Evolutionary conservation across 345 rosid genomes (phyloP).

Genomic region (Iberis pinnata): DNA sequence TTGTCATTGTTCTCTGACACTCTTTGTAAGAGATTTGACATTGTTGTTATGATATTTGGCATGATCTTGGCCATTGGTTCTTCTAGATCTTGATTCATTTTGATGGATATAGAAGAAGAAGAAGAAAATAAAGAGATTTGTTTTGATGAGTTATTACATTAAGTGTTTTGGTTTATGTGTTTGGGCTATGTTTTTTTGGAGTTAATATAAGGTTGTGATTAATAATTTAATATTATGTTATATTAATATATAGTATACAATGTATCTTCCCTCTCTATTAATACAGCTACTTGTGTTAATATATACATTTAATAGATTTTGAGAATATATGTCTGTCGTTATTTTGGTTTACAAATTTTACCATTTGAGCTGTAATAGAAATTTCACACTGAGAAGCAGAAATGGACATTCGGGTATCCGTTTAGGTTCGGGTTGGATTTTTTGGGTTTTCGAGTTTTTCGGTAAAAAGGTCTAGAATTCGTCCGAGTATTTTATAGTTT

Average conservation of each 20-base stretch:
- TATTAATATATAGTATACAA: neutral
- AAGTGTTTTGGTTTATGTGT: slow-evolving; percentile 12
- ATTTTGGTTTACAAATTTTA: neutral
- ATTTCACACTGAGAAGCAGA: too few species aligned
- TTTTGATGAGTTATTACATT: slow-evolving; percentile 14
- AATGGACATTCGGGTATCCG: too few species aligned
- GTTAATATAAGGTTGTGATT: neutral
- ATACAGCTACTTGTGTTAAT: neutral
- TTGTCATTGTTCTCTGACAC: slow-evolving; percentile 58
- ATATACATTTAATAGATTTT: neutral
- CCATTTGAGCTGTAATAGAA: too few species aligned
- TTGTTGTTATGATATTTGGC: slow-evolving; percentile 44
- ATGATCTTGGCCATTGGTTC: slow-evolving; percentile 27
- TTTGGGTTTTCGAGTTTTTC: too few species aligned
- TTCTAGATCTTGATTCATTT: slow-evolving; percentile 19
- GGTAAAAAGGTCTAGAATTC: too few species aligned
- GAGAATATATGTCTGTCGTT: neutral
- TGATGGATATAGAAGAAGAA: slow-evolving; percentile 1
- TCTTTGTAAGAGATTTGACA: slow-evolving; percentile 55
- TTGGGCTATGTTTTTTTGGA: slow-evolving; percentile 18
- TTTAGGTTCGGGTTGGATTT: too few species aligned
- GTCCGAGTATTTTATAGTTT: too few species aligned
- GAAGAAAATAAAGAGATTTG: slow-evolving; percentile 6
- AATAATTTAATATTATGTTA: neutral
- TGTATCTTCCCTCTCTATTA: neutral